Evolutionary conservation across 352 stramenopile species (phyloP), one percentile per base, ranked within the genome.

Genomic region (Globisporangium sylvaticum): DNA sequence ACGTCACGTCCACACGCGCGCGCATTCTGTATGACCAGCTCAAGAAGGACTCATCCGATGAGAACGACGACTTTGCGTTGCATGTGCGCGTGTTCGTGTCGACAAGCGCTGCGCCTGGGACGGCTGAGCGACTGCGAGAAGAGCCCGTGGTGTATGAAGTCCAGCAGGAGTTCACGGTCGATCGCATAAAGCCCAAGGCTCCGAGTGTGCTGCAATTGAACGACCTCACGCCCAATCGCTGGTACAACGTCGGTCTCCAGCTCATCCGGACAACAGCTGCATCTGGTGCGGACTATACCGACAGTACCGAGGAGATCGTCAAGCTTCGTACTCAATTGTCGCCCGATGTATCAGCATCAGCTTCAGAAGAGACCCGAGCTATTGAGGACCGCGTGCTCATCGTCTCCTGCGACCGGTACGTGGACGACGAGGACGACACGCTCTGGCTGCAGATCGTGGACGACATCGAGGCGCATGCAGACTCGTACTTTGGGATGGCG

Each of bases 381-480:
- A 15, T 20, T 8, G 48, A 39, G 3, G 48, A 68, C 24, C 67
- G 72, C 27, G 68, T 89, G 32, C 62, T 89, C 39, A 68, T 83
- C 2, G 70, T 82, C 7, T 89, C 81, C 0, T 91, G 83, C 39
- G 83, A 91, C 55, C 79, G 83, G 27, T 91, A 74, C 46, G 75
- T 88, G 24, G 76, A 90, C 31, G 81, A 90, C 63, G 44, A 69
- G 29, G 79, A 90, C 37, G 80, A 90, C 27, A 73, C 71, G 18
- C 42, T 85, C 46, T 84, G 78, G 80, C 29, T 70, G 27, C 53
- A 56, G 22, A 63, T 90, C 12, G 79, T 73, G 9, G 52, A 53
- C 0, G 79, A 89, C 55, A 72, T 80, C 0, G 75, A 83, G 53
- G 54, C 64, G 4, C 67, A 73, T 29, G 61, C 62, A 20, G 57